Conservation (phyloP, 176 grass and related monocot species). For the Cymbopogon citratus region DNA sequence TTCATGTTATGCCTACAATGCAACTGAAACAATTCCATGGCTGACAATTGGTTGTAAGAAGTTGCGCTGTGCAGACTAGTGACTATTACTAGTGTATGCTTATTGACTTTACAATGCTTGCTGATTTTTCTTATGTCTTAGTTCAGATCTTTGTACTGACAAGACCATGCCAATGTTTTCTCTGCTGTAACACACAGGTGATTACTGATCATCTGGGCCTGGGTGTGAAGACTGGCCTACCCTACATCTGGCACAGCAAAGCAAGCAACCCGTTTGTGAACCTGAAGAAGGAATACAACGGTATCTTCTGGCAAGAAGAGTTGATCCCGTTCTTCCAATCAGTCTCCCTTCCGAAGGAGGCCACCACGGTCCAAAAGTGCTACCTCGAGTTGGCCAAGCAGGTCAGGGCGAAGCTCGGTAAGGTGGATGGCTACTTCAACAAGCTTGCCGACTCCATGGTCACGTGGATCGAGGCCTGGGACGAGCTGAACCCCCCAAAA, state of each 20-base stretch:
- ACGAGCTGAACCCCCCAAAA: constrained; percentile 55
- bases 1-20: neutral
- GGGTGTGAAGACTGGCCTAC: constrained; percentile 61
- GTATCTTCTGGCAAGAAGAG: constrained; percentile 76
- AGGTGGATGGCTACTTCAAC: constrained; percentile 60
- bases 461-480: constrained; percentile 74
- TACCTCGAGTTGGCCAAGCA: constrained; percentile 60
- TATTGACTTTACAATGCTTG: neutral
- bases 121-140: neutral
- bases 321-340: constrained; percentile 70
- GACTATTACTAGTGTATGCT: neutral
- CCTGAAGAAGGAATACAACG: constrained; percentile 66
- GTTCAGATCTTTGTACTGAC: neutral
- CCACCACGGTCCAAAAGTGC: constrained; percentile 48
- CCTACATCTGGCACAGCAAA: constrained; percentile 76
- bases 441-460: constrained; percentile 65
- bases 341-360: constrained; percentile 41
- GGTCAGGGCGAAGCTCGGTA: constrained; percentile 43
- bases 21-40: neutral
- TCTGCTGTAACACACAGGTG: constrained; percentile 37
- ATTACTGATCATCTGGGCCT: constrained; percentile 54
- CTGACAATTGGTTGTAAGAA: neutral
- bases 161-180: neutral
- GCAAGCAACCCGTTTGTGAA: constrained; percentile 68
- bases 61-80: neutral